Base-by-base conservation (phyloP, 2,329 filamentous ascomycete species). In the Verticillium nonalfalfae region DNA sequence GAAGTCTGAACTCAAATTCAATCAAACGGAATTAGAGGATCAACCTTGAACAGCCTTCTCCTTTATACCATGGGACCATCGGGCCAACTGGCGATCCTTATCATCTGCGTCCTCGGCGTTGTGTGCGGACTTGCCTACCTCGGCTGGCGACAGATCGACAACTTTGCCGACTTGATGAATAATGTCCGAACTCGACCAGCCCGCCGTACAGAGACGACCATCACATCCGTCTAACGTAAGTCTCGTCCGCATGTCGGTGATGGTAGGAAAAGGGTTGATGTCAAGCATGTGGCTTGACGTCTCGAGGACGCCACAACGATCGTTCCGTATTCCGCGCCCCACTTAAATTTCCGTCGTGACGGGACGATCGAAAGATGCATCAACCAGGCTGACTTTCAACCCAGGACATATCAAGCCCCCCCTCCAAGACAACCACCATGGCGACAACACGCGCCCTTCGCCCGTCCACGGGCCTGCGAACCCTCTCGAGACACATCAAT, bases 51-150 rank as follows among this genome's bases (percentile, higher is more conserved):
- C 26, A 26, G 26, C 26, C 26, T 26, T 26, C 26, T 26, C 26
- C 3, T 26, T 13, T 3, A 50, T 10, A 50, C 1, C 15, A 75
- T 75, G 71, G 60, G 59, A 14, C 71, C 74, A 10, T 67, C 72
- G 4, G 65, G 64, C 31, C 63, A 62, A 6, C 70, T 77, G 7
- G 74, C 72, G 31, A 63, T 76, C 56, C 59, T 75, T 4, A 52
- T 76, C 33, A 60, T 76, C 11, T 62, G 67, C 11, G 62, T 78
- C 34, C 65, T 74, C 57, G 52, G 65, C 7, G 59, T 75, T 35
- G 61, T 74, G 52, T 69, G 62, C 18, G 33, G 69, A 18, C 35
- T 77, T 34, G 64, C 62, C 56, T 76, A 68, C 66, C 70, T 70
- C 52, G 65, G 70, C 62, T 71, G 71, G 35, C 64, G 61, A 45